Base-by-base conservation (phyloP, 495 filamentous ascomycete genomes). In the Talaromyces liani region DNA sequence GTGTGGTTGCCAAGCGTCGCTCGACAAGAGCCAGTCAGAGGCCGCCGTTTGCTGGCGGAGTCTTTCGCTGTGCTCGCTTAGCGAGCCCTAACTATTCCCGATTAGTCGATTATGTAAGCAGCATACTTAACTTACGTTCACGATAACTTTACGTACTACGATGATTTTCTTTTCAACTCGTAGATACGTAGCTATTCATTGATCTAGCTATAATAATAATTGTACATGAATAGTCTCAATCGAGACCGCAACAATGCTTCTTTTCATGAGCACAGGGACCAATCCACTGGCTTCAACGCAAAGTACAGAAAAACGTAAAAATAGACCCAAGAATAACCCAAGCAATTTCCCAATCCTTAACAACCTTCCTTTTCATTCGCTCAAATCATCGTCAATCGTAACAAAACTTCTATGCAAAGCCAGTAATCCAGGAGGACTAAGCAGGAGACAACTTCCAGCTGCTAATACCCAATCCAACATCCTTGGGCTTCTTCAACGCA, bases 401-500 rank as follows among this genome's bases (percentile, higher is more conserved):
- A 56, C 25, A 12, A 56, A 54, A 16, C 3, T 27, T 5, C 22
- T 16, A 56, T 25, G 22, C 18, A 56, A 56, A 31, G 12, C 2
- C 18, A 36, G 25, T 31, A 36, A 3, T 36, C 33, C 9, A 12
- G 2, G 8, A 36, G 6, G 6, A 62, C 20, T 60, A 65, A 8
- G 51, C 59, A 5, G 58, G 59, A 33, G 58, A 56, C 7, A 51
- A 58, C 31, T 68, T 68, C 74, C 74, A 82, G 56, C 72, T 70
- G 41, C 76, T 72, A 67, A 90, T 90, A 51, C 88, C 88, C 66
- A 91, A 75, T 18, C 88, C 88, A 59, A 90, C 81, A 14, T 78
- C 75, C 66, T 82, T 80, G 47, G 82, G 71, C 77, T 84, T 89
- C 76, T 90, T 90, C n/a, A 73, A 74, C 53, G 80, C 78, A 65